A percentile compares a stretch with the other conserved stretches of the same genome.
Evolutionary conservation across 441 rosid species (phyloP).

Genomic region (Francoa sonchifolia): DNA sequence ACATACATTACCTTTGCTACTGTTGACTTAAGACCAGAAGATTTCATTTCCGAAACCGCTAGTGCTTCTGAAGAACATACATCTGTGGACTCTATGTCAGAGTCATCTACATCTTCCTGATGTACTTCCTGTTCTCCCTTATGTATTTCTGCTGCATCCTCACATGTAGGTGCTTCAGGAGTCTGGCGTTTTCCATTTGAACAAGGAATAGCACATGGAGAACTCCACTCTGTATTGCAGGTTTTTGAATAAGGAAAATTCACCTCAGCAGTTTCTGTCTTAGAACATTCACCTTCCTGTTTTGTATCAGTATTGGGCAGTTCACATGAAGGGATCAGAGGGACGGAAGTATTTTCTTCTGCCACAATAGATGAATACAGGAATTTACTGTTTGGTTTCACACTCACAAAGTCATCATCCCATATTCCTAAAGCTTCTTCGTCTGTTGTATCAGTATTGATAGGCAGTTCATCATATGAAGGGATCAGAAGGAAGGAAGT

Average conservation of each 20-base stretch:
- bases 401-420: too few relatives aligned
- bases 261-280: constrained; percentile 14
- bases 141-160: constrained; percentile 1
- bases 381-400: too few relatives aligned
- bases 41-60: constrained; percentile 10
- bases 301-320: too few relatives aligned
- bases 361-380: too few relatives aligned
- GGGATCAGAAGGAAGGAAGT: too few relatives aligned
- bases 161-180: constrained; percentile 7
- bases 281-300: constrained; percentile 12
- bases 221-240: constrained; percentile 15
- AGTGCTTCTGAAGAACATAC: constrained; percentile 4
- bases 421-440: too few relatives aligned
- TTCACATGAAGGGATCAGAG: too few relatives aligned
- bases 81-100: constrained; percentile 10
- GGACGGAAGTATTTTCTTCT: too few relatives aligned
- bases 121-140: constrained; percentile 9
- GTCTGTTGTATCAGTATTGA: too few relatives aligned
- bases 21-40: constrained; percentile 10
- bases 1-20: constrained; percentile 21
- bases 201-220: constrained; percentile 7
- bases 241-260: constrained; percentile 8
- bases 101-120: not conserved
- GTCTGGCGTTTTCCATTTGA: constrained; percentile 13
- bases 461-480: too few relatives aligned